Evolutionary conservation across 2,329 filamentous ascomycete genomes (phyloP), one percentile per base, ranked within the genome.

Genomic region (Nothophoma quercina): DNA sequence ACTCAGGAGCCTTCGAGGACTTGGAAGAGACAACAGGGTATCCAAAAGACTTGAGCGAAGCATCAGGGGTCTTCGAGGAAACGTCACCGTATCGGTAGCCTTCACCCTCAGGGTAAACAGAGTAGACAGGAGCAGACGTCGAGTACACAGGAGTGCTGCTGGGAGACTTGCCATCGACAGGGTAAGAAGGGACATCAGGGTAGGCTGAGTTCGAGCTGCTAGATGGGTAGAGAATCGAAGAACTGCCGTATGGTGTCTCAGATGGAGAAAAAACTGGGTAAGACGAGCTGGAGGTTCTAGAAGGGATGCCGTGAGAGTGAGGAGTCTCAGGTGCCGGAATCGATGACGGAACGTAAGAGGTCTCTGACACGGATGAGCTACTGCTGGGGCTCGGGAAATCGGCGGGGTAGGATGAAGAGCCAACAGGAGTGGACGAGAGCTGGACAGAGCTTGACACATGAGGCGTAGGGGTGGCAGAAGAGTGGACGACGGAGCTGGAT

Each of bases 81-180:
- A 19, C 25, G 23, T 23, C 25, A 9, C 41, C 21, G 8, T 46
- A 26, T n/a, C 7, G 19, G 23, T 52, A 42, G 13, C 41, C 35
- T 12, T 46, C 29, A 9, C 30, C 36, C 19, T 46, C 41, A 7
- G 49, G 49, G 19, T 53, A 53, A 7, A 43, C 43, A 33, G 50
- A 53, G 10, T 53, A 53, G 9, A 41, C 38, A 22, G 48, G 47
- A 19, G 21, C 43, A 15, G 49, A 38, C n/a, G 51, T 47, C 5
- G 56, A 49, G 23, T 52, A 55, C 38, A 50, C 46, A 12, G 39
- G 25, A 5, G 25, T 39, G 43, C 52, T 54, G 56, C 53, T 39
- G 16, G 41, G 34, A 15, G 35, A 41, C n/a, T 30, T 35, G 29
- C 21, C 28, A 12, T 25, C 33, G 13, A 28, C 30, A 3, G 51